phyloP scores from a whole-genome alignment of 768 basidiomycete species.

The Tulasnella sp. region DNA sequence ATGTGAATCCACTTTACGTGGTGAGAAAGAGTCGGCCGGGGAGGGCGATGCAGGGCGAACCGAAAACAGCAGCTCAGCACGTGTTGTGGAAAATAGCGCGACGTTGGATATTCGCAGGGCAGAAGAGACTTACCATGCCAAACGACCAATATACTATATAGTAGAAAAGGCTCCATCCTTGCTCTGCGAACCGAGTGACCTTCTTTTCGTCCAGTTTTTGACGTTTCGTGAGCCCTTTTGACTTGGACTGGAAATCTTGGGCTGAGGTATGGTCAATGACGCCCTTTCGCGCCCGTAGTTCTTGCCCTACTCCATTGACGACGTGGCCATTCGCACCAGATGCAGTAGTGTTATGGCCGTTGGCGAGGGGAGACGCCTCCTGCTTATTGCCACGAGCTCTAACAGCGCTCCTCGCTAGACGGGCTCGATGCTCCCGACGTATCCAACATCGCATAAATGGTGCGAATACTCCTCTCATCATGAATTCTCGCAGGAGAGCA shows the following conservation, averaged over 20 bases:
- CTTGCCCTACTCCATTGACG: constrained; percentile 41
- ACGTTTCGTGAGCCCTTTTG: constrained; percentile 34
- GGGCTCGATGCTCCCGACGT: constrained; percentile 41
- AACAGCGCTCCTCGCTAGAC: not conserved
- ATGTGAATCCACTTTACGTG: constrained; percentile 68
- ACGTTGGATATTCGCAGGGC: constrained; percentile 19
- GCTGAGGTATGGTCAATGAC: constrained; percentile 16
- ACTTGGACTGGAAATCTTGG: not conserved
- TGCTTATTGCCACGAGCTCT: not conserved
- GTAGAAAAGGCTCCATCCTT: constrained; percentile 86
- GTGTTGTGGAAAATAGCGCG: constrained; percentile 24
- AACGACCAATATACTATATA: constrained; percentile 69
- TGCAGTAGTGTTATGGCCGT: constrained; percentile 29
- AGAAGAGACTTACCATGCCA: constrained; percentile 67
- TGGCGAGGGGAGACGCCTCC: not conserved
- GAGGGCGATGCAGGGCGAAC: constrained; percentile 30
- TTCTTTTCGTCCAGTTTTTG: constrained; percentile 61
- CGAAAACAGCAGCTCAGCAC: constrained; percentile 18
- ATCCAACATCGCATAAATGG: constrained; percentile 81
- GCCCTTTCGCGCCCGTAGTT: constrained; percentile 34
- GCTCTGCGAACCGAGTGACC: constrained; percentile 87
- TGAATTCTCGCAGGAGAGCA: constrained; percentile 77
- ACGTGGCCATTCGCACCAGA: constrained; percentile 37
- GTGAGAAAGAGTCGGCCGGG: not conserved
- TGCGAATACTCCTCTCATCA: constrained; percentile 68